Percentiles rank a stretch among this genome's conserved stretches.
Evolutionary conservation across 768 basidiomycete genomes (phyloP).

Genomic region (Collybiopsis confluens): DNA sequence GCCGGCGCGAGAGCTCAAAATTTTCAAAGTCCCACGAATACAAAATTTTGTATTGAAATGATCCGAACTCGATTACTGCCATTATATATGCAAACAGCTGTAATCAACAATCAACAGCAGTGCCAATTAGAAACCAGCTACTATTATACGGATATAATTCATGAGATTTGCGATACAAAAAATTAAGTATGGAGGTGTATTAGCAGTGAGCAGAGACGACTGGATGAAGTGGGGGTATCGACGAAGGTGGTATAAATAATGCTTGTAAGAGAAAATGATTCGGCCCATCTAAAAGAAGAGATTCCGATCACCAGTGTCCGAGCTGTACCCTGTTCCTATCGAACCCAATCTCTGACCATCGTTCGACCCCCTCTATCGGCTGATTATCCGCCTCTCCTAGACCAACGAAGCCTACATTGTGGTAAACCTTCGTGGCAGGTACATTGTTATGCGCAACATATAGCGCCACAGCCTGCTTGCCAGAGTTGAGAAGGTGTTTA

Average conservation of each 20-base stretch:
- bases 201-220: too few relatives aligned
- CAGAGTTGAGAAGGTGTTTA: conserved; percentile 27
- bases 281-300: too few relatives aligned
- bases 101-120: too few relatives aligned
- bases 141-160: too few relatives aligned
- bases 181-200: too few relatives aligned
- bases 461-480: conserved; percentile 38
- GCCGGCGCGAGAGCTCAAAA: too few relatives aligned
- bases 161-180: too few relatives aligned
- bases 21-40: too few relatives aligned
- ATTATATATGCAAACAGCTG: too few relatives aligned
- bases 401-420: conserved; percentile 46
- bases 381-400: conserved; percentile 15
- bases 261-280: neutral
- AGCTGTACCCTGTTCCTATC: conserved; percentile 27
- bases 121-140: too few relatives aligned
- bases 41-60: too few relatives aligned
- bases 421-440: conserved; percentile 40
- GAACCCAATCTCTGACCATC: conserved; percentile 56
- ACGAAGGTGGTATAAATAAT: neutral
- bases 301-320: conserved; percentile 47
- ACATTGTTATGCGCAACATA: conserved; percentile 43
- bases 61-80: too few relatives aligned
- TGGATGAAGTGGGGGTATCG: neutral
- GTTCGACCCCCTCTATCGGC: conserved; percentile 25